A percentile compares a stretch with the other conserved stretches of the same genome.
phyloP scores from a whole-genome alignment of 768 basidiomycete species.

The Amyloporia xantha region DNA sequence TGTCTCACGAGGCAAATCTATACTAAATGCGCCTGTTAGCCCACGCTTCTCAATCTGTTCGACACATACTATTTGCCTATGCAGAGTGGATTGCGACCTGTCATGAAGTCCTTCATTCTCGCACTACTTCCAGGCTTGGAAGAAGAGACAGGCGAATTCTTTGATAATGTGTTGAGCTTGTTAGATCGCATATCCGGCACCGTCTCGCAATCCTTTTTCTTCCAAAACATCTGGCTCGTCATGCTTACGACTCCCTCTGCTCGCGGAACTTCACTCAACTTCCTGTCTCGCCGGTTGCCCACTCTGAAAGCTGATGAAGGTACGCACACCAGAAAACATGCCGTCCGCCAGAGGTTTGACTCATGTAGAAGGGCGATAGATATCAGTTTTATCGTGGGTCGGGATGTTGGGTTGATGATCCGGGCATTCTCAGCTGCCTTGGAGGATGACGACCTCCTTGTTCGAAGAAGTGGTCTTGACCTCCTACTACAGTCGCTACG shows the following conservation, averaged over 20 bases:
- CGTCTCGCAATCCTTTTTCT: constrained; percentile 83
- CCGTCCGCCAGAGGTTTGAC: not conserved
- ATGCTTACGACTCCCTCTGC: constrained; percentile 86
- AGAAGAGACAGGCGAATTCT: constrained; percentile 96
- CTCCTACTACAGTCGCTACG: constrained; percentile 72
- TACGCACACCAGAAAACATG: constrained; percentile 22
- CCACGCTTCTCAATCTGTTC: constrained; percentile 84
- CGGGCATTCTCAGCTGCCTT: constrained; percentile 85
- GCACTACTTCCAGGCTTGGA: constrained; percentile 92
- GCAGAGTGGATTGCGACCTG: constrained; percentile 71
- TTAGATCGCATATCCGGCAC: constrained; percentile 79
- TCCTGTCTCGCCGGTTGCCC: constrained; percentile 76
- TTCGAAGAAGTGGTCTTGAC: constrained; percentile 81
- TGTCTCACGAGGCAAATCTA: not conserved
- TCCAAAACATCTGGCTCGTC: constrained; percentile 92
- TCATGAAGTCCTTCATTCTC: constrained; percentile 92
- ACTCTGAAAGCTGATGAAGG: constrained; percentile 65
- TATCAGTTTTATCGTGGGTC: constrained; percentile 66
- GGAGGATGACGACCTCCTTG: constrained; percentile 91
- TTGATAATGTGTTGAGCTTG: constrained; percentile 81
- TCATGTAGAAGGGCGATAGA: constrained; percentile 31
- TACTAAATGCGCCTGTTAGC: constrained; percentile 36
- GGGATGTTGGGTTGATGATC: constrained; percentile 90
- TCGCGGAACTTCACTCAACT: constrained; percentile 82
- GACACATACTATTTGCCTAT: constrained; percentile 89